phyloP scores from a whole-genome alignment of 352 stramenopile species.

The Globisporangium acanthophoron region DNA sequence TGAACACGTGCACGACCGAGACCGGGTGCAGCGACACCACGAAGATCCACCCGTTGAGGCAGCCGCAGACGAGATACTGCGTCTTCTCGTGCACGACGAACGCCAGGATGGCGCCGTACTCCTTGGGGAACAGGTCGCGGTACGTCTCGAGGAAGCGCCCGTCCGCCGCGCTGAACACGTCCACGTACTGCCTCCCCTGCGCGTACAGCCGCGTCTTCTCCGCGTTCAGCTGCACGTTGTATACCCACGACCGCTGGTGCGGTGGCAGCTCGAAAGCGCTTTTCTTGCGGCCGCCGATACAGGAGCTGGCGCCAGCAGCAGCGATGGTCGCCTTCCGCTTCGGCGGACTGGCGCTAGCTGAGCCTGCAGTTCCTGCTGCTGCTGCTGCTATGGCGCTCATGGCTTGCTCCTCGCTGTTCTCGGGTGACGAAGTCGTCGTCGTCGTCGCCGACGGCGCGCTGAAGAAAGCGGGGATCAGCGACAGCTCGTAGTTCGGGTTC shows the following conservation, averaged over 20 bases:
- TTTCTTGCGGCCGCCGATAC: too few species aligned
- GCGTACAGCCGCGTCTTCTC: constrained; percentile 41
- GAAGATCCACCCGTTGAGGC: constrained; percentile 45
- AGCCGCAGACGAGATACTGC: constrained; percentile 63
- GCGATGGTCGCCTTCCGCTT: too few species aligned
- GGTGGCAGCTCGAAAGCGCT: constrained; percentile 1
- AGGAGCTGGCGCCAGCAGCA: too few species aligned
- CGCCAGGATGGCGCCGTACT: constrained; percentile 53
- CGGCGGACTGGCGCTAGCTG: too few species aligned
- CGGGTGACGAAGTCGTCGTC: too few species aligned
- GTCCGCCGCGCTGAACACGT: constrained; percentile 50
- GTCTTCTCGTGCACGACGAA: constrained; percentile 64
- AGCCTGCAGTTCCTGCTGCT: too few species aligned
- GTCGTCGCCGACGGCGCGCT: not conserved
- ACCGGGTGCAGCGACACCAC: constrained; percentile 53
- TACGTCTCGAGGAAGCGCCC: constrained; percentile 45
- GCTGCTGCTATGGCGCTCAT: too few species aligned
- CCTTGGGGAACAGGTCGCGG: constrained; percentile 37
- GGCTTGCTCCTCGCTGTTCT: too few species aligned
- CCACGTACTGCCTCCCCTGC: constrained; percentile 38
- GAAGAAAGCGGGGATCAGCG: constrained; percentile 42
- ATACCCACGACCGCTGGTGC: constrained; percentile 32
- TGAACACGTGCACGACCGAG: constrained; percentile 57
- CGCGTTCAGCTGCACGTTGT: constrained; percentile 39
- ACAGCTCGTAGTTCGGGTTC: constrained; percentile 61